Evolutionary conservation across 2,329 filamentous ascomycete species (phyloP).

Genomic region (Ceratocystis harringtonii): DNA sequence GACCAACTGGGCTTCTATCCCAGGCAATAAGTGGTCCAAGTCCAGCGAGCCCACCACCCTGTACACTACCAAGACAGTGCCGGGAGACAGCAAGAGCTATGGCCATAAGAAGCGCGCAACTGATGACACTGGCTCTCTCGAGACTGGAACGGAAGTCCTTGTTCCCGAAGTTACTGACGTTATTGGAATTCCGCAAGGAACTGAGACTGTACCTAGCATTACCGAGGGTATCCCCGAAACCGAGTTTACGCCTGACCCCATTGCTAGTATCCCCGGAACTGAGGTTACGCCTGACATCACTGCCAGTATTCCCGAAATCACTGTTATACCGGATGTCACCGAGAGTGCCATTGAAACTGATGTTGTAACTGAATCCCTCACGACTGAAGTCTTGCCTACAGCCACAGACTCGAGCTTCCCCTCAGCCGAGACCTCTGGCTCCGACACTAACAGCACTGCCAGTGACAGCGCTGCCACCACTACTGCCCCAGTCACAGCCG

Average conservation of each 20-base stretch:
- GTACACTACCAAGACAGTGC: not conserved
- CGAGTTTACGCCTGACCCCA: too few relatives aligned
- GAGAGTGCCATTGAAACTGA: too few relatives aligned
- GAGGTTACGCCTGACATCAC: too few relatives aligned
- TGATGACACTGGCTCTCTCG: not conserved
- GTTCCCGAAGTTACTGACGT: too few relatives aligned
- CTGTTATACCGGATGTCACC: too few relatives aligned
- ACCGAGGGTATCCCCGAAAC: too few relatives aligned
- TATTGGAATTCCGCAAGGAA: too few relatives aligned
- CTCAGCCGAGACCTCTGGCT: not conserved
- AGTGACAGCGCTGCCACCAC: not conserved
- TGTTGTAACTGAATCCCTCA: too few relatives aligned
- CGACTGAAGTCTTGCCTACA: not conserved
- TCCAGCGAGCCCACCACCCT: not conserved
- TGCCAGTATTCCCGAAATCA: too few relatives aligned
- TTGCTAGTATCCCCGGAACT: too few relatives aligned
- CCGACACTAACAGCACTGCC: not conserved
- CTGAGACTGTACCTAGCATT: too few relatives aligned
- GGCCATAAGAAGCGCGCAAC: not conserved
- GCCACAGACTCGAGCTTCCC: not conserved
- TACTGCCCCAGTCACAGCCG: not conserved
- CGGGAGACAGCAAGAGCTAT: not conserved
- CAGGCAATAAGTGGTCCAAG: not conserved
- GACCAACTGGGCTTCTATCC: slow-evolving; percentile 1
- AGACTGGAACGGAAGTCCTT: too few relatives aligned